Evolutionary conservation across 2,329 filamentous ascomycete species (phyloP).

Genomic region (Penicillium sp.): DNA sequence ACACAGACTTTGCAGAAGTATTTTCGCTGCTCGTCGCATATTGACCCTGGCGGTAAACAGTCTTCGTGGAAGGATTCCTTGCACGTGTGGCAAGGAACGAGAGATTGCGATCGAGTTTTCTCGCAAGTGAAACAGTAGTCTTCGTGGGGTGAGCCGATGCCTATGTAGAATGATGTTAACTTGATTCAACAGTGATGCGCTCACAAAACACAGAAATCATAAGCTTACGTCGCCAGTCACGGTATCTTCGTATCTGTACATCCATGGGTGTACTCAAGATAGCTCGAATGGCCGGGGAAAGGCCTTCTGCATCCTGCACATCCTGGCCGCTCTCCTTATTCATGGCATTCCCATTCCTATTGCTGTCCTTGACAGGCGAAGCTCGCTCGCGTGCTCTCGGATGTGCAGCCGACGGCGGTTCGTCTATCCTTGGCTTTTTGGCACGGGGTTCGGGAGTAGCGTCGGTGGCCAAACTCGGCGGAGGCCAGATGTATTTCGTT

Average conservation of each 20-base stretch:
- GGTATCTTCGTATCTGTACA: constrained; percentile 9
- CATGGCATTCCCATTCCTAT: not conserved
- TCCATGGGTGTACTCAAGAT: constrained; percentile 6
- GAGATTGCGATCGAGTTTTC: constrained; percentile 3
- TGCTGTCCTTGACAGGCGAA: not conserved
- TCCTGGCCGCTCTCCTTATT: not conserved
- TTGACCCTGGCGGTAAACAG: constrained; percentile 7
- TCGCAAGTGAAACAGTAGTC: constrained; percentile 14
- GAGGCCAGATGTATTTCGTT: constrained; percentile 17
- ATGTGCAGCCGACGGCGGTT: not conserved
- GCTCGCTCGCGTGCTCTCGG: not conserved
- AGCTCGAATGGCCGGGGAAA: constrained; percentile 3
- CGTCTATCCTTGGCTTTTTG: constrained; percentile 13
- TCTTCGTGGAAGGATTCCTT: constrained; percentile 11
- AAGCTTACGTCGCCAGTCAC: constrained; percentile 13
- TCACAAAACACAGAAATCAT: not conserved
- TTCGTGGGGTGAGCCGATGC: constrained; percentile 12
- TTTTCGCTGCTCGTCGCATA: constrained; percentile 3
- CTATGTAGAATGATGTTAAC: constrained; percentile 1
- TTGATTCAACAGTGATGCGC: not conserved
- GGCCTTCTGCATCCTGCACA: not conserved
- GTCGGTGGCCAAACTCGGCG: constrained; percentile 2
- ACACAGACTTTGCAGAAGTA: constrained; percentile 15
- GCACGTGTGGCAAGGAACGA: constrained; percentile 12
- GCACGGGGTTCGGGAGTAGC: constrained; percentile 5